These are phyloP conservation scores for Microsporum audouinii DNA, from an alignment of 2,329 filamentous ascomycete genomes.

Conservation along the genomic window DNA sequence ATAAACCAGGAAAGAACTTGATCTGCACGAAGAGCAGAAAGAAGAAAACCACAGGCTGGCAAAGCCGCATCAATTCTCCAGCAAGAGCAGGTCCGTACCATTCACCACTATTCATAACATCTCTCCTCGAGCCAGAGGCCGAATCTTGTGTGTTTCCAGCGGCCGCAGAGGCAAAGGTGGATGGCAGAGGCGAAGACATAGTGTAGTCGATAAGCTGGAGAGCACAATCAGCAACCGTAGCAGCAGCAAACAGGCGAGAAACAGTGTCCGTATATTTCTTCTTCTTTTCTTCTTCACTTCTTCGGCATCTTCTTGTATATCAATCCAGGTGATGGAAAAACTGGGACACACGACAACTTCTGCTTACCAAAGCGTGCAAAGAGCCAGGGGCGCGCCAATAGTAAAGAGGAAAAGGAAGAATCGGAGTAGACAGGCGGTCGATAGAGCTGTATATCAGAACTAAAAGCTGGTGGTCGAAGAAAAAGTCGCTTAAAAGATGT, in stretches of 20 bases:
- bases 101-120: slow-evolving; percentile 54
- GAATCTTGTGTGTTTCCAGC: slow-evolving; percentile 59
- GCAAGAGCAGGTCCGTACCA: slow-evolving; percentile 48
- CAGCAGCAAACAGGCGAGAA: background rate
- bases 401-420: background rate
- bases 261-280: background rate
- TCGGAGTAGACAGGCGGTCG: background rate
- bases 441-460: background rate
- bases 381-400: background rate
- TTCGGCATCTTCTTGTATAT: background rate
- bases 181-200: slow-evolving; percentile 66
- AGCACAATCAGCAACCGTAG: slow-evolving; percentile 7
- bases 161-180: slow-evolving; percentile 73
- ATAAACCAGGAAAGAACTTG: background rate
- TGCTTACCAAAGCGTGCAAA: background rate
- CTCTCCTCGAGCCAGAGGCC: slow-evolving; percentile 47
- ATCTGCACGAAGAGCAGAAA: background rate
- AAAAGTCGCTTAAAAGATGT: background rate
- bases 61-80: too few relatives aligned
- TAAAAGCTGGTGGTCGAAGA: background rate
- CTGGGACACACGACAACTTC: slow-evolving; percentile 7
- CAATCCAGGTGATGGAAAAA: background rate
- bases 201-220: slow-evolving; percentile 18
- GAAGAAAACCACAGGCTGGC: background rate
- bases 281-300: background rate